Percentiles rank a stretch among this genome's conserved stretches.
Conservation (phyloP, 2,329 filamentous ascomycete genomes). For the Fusarium tanahbumbuense region DNA sequence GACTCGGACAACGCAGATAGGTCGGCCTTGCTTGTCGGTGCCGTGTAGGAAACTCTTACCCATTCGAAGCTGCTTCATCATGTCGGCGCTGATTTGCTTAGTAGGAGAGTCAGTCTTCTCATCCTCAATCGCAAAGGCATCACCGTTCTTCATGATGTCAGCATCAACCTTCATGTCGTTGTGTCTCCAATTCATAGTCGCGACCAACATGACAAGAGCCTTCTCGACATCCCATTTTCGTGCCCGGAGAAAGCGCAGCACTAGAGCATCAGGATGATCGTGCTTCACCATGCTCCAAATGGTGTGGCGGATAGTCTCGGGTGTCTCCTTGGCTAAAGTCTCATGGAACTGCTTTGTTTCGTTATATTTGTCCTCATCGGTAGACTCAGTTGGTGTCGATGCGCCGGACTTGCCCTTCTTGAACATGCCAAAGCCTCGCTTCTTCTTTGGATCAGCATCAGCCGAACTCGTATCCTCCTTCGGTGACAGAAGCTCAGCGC, state of each 20-base stretch:
- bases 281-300: slow-evolving; percentile 97
- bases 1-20: slow-evolving; percentile 87
- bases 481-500: slow-evolving; percentile 33
- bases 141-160: slow-evolving; percentile 83
- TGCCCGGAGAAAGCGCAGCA: slow-evolving; percentile 86
- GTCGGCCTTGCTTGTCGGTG: slow-evolving; percentile 82
- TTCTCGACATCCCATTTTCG: slow-evolving; percentile 96
- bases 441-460: slow-evolving; percentile 75
- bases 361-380: slow-evolving; percentile 88
- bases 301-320: slow-evolving; percentile 81
- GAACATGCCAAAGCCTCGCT: slow-evolving; percentile 74
- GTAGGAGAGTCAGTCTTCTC: slow-evolving; percentile 67
- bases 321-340: slow-evolving; percentile 78
- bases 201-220: slow-evolving; percentile 92
- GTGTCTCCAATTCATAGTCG: slow-evolving; percentile 91
- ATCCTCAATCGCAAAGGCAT: slow-evolving; percentile 72
- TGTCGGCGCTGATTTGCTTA: slow-evolving; percentile 79
- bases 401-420: slow-evolving; percentile 60
- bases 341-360: slow-evolving; percentile 88
- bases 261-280: slow-evolving; percentile 88
- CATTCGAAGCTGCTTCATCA: slow-evolving; percentile 84
- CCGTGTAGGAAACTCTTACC: slow-evolving; percentile 96
- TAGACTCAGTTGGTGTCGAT: slow-evolving; percentile 55
- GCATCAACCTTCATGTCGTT: slow-evolving; percentile 88
- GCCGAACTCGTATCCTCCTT: slow-evolving; percentile 41